phyloP scores from a whole-genome alignment of 2,329 filamentous ascomycete species.

The Cladophialophora yegresii region DNA sequence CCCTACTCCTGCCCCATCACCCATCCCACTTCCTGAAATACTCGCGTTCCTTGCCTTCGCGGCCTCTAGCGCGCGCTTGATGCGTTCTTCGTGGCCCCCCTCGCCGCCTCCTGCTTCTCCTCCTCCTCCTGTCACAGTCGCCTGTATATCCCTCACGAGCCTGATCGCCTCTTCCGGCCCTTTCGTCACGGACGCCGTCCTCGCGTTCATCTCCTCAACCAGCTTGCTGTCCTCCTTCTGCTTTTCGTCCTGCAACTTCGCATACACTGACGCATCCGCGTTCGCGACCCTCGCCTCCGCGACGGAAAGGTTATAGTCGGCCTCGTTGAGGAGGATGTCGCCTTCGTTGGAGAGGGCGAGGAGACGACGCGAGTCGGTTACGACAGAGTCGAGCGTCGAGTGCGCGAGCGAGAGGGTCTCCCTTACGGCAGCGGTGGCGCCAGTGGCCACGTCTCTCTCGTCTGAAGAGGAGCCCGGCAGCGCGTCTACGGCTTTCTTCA shows the following conservation, averaged over 20 bases:
- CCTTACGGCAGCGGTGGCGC: too few relatives aligned
- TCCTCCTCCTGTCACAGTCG: conserved; percentile 33
- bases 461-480: conserved; percentile 26
- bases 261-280: conserved; percentile 47
- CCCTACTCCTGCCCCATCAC: neutral
- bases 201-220: conserved; percentile 45
- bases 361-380: conserved; percentile 50
- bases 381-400: conserved; percentile 45
- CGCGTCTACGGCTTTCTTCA: conserved; percentile 38
- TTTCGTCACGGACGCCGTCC: conserved; percentile 47
- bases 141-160: conserved; percentile 46
- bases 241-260: conserved; percentile 50
- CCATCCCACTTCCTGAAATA: too few relatives aligned
- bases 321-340: conserved; percentile 54
- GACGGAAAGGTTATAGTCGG: conserved; percentile 57
- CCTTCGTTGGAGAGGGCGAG: conserved; percentile 51
- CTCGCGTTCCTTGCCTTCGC: neutral
- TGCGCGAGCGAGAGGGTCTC: conserved; percentile 43
- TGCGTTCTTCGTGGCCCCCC: conserved; percentile 20
- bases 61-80: neutral
- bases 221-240: conserved; percentile 53
- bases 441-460: conserved; percentile 39
- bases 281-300: conserved; percentile 54
- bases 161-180: conserved; percentile 43
- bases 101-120: too few relatives aligned